Base-by-base conservation (phyloP, 345 rosid species). In the Clausena lansium region DNA sequence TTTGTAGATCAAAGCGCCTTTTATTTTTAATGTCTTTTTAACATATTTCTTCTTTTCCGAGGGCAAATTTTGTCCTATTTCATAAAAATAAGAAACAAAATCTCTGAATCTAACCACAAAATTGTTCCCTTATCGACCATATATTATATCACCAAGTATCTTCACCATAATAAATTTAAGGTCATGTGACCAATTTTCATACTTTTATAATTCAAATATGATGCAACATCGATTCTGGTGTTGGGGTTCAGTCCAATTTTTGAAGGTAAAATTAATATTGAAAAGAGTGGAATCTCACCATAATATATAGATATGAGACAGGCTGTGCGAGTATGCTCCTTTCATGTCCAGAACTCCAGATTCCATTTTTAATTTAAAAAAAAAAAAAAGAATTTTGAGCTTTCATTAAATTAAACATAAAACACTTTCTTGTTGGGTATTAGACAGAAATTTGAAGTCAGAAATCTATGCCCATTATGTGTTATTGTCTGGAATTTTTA, bases 221-320 rank as follows among this genome's bases (percentile, higher is more conserved):
- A 78, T 75, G 65, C 82, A 80, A 80, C 84, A 85, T 81, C 75
- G 82, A 85, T 81, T 64, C 79, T 50, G 86, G 55, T 81, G 88
- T 78, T 82, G 78, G 88, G 75, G 71, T 58, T 54, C 33, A 80
- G 75, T 82, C 71, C 68, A 54, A 70, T 74, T 67, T 52, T 71
- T 77, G 58, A 30, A 74, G 76, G 77, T 58, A 78, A 74, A 77
- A 78, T 80, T 76, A 77, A 80, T 79, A 66, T 77, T 75, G 80
- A 77, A 77, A 79, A 61, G 64, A 77, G 78, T 66, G 80, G 85
- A 80, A 86, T 81, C 83, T 75, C 60, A 24, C 69, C 79, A 60
- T 68, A 72, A n/a, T 2, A 2, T 30, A 1, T 78, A 81, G 57
- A 50, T 6, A 67, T 5, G 69, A 76, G 82, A 78, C 84, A 85